phyloP scores from a whole-genome alignment of 345 rosid species.

The Eucalyptus guilfoylei region DNA sequence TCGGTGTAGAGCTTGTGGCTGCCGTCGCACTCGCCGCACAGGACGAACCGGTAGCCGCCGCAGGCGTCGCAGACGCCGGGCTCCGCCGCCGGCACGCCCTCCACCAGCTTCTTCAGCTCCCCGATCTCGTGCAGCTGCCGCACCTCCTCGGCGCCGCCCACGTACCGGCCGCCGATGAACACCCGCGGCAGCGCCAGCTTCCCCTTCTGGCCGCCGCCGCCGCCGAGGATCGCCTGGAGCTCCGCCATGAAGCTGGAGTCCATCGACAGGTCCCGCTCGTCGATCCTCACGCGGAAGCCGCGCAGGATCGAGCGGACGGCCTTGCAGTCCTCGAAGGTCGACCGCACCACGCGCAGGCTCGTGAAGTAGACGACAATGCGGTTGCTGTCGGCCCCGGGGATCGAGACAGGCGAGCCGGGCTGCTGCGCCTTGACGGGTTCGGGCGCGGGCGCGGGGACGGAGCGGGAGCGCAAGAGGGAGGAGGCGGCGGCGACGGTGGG shows the following conservation, averaged over 20 bases:
- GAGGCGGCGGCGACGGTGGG: conserved; percentile 31
- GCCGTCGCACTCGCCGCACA: conserved; percentile 60
- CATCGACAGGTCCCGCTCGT: conserved; percentile 90
- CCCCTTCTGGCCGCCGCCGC: not conserved
- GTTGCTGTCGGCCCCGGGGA: conserved; percentile 29
- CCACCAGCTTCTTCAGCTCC: conserved; percentile 70
- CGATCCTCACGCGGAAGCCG: conserved; percentile 56
- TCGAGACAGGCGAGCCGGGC: not conserved
- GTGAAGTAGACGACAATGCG: conserved; percentile 78
- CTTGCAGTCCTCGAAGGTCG: conserved; percentile 72
- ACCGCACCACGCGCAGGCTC: conserved; percentile 63
- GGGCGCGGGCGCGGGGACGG: not conserved
- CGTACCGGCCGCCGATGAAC: conserved; percentile 69
- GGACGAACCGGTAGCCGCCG: conserved; percentile 54
- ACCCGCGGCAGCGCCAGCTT: conserved; percentile 53
- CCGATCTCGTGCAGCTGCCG: conserved; percentile 67
- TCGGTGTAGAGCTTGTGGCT: conserved; percentile 70
- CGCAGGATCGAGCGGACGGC: conserved; percentile 52
- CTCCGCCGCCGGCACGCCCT: conserved; percentile 44
- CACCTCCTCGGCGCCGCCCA: conserved; percentile 90
- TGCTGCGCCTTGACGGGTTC: not conserved
- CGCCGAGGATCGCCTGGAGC: conserved; percentile 17
- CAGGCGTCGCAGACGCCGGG: conserved; percentile 42
- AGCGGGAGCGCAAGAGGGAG: conserved; percentile 30
- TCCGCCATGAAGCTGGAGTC: conserved; percentile 45